Percentiles rank a stretch among this genome's conserved stretches.
These are phyloP conservation scores for Ganoderma sp. DNA, from an alignment of 1,284 basidiomycete genomes.

Conservation along the genomic window DNA sequence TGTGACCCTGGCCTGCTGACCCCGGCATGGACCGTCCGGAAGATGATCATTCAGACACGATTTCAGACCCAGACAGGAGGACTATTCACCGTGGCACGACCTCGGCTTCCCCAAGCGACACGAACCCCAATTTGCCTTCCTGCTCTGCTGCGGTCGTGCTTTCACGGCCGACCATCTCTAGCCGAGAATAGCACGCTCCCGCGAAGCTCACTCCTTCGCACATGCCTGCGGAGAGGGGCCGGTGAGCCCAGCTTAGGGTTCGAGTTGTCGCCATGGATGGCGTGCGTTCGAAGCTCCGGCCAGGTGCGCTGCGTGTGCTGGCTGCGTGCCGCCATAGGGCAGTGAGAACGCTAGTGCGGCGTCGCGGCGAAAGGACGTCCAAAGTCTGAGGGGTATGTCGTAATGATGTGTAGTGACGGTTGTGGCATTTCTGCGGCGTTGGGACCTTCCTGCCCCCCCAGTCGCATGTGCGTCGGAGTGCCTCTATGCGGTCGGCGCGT, in stretches of 20 bases:
- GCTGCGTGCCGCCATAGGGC: neutral
- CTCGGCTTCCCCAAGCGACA: neutral
- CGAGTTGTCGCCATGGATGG: constrained; percentile 21
- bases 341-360: neutral
- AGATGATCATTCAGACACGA: neutral
- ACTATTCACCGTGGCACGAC: neutral
- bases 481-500: neutral
- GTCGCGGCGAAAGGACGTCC: neutral
- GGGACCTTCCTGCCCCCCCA: neutral
- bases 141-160: neutral
- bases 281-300: constrained; percentile 3
- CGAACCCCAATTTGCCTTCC: neutral
- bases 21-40: constrained; percentile 16
- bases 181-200: constrained; percentile 6
- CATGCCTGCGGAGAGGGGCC: constrained; percentile 1
- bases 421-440: neutral
- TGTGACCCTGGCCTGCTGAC: constrained; percentile 21
- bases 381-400: neutral
- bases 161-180: neutral
- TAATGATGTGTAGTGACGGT: constrained; percentile 4
- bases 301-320: neutral
- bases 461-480: neutral
- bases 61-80: neutral
- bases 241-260: neutral
- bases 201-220: neutral